Evolutionary conservation across 805 yeast species (phyloP).

Genomic region (Yamadazyma laniorum): DNA sequence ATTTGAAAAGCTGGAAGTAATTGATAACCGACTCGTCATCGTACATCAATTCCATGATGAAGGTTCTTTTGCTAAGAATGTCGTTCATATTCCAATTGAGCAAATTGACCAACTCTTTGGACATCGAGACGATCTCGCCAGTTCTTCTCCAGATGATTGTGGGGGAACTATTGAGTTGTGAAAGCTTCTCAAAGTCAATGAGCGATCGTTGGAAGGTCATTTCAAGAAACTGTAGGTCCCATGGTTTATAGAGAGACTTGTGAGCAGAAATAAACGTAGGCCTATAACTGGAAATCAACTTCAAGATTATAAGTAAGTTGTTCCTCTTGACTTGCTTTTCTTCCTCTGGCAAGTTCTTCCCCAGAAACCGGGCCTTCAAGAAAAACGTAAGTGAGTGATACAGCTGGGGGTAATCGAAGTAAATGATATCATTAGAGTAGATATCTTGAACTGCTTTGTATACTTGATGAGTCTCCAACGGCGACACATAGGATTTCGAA

Average conservation of each 20-base stretch:
- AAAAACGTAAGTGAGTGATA: constrained; percentile 60
- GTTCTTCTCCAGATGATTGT: constrained; percentile 84
- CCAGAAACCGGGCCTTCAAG: constrained; percentile 54
- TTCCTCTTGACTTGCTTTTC: constrained; percentile 30
- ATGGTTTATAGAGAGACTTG: constrained; percentile 62
- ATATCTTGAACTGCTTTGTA: constrained; percentile 52
- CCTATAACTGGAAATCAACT: constrained; percentile 62
- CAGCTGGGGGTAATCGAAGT: constrained; percentile 62
- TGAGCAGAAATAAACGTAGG: constrained; percentile 80
- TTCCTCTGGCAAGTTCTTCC: constrained; percentile 37
- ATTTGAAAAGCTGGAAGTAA: constrained; percentile 69
- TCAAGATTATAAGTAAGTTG: constrained; percentile 44
- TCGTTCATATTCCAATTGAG: constrained; percentile 63
- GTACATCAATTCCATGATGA: constrained; percentile 73
- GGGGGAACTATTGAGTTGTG: constrained; percentile 64
- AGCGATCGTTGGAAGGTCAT: constrained; percentile 45
- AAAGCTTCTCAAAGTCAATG: constrained; percentile 44
- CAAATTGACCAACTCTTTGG: constrained; percentile 68
- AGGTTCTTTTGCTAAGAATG: constrained; percentile 56
- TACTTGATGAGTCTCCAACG: constrained; percentile 54
- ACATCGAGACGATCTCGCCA: constrained; percentile 78
- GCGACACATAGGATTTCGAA: constrained; percentile 45
- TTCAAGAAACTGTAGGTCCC: constrained; percentile 57
- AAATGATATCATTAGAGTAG: constrained; percentile 44
- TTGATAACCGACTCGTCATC: constrained; percentile 73